A percentile compares a stretch with the other conserved stretches of the same genome.
Conservation (phyloP, 495 filamentous ascomycete species). For the Penicillium ochrochloron region DNA sequence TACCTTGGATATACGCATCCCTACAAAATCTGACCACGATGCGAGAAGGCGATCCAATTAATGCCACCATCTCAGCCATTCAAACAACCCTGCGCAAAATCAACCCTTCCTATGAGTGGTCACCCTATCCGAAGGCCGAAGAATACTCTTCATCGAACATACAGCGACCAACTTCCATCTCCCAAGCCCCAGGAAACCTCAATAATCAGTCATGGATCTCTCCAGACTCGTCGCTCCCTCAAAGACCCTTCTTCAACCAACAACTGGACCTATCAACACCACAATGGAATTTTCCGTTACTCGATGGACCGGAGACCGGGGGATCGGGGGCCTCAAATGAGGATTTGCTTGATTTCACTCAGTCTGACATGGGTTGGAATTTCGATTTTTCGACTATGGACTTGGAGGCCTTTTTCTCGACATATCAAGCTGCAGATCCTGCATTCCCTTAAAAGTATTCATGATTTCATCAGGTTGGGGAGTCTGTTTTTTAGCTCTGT, state of each 20-base stretch:
- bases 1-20: conserved; percentile 48
- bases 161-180: neutral
- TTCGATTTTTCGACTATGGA: conserved; percentile 55
- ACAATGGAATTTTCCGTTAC: conserved; percentile 29
- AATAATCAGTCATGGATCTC: neutral
- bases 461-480: neutral
- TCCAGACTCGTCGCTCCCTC: neutral
- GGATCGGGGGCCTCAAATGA: conserved; percentile 38
- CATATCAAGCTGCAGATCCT: conserved; percentile 27
- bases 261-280: conserved; percentile 27
- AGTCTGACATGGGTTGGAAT: conserved; percentile 52
- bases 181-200: neutral
- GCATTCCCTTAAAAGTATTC: neutral
- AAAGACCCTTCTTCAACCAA: neutral
- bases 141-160: neutral
- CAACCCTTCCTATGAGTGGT: conserved; percentile 43
- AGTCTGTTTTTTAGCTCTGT: neutral
- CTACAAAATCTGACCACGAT: conserved; percentile 40
- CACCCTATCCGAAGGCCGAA: neutral
- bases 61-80: conserved; percentile 38
- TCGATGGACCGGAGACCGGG: conserved; percentile 31
- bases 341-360: conserved; percentile 47
- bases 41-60: conserved; percentile 37
- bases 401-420: conserved; percentile 47
- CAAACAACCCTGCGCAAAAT: conserved; percentile 42